Conservation (phyloP, 768 basidiomycete species). For the Chalciporus chontae region DNA sequence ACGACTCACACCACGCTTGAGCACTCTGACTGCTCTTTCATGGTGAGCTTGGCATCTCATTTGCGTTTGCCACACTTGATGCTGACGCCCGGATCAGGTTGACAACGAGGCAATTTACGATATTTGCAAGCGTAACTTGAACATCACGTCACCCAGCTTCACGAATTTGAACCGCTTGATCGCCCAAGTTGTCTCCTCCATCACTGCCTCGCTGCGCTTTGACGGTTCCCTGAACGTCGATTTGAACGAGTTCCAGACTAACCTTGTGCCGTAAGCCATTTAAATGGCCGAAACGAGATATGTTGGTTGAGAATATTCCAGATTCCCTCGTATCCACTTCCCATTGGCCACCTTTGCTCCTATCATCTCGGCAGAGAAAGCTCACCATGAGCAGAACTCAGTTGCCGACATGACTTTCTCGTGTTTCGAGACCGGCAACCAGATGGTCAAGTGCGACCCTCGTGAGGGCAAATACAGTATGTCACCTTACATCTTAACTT, state of each 20-base stretch:
- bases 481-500: conserved; percentile 11
- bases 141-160: conserved; percentile 84
- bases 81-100: conserved; percentile 38
- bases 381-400: conserved; percentile 94
- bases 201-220: conserved; percentile 85
- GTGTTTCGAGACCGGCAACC: conserved; percentile 75
- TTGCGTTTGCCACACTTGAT: conserved; percentile 5
- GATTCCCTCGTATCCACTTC: conserved; percentile 99
- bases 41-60: conserved; percentile 50
- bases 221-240: conserved; percentile 65
- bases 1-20: conserved; percentile 98
- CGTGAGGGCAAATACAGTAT: conserved; percentile 75
- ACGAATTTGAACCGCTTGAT: conserved; percentile 95
- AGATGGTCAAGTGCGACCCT: conserved; percentile 80
- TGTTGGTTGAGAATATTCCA: conserved; percentile 25
- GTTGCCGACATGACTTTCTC: conserved; percentile 98
- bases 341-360: conserved; percentile 96
- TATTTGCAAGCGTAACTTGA: conserved; percentile 86
- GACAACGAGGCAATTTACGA: conserved; percentile 84
- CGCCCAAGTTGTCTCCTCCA: conserved; percentile 96
- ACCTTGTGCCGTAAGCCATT: conserved; percentile 84
- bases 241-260: conserved; percentile 98
- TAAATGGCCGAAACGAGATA: not conserved
- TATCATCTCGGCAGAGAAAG: conserved; percentile 91
- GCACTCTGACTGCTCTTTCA: conserved; percentile 99